These are phyloP conservation scores for Vinca minor DNA, from an alignment of 257 asterid species.

Conservation along the genomic window DNA sequence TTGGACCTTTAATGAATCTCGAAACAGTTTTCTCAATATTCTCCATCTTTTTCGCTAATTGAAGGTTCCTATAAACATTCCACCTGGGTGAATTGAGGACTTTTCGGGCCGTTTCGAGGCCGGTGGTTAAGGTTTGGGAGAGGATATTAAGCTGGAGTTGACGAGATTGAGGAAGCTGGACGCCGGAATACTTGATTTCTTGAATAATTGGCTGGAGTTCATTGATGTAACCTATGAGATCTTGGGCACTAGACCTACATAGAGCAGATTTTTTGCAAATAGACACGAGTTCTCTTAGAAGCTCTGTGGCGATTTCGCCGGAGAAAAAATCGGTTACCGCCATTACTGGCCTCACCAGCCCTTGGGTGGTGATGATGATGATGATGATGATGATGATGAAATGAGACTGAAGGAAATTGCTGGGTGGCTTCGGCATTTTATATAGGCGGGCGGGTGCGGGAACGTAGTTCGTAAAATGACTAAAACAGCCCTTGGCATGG, in stretches of 20 bases:
- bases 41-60: constrained; percentile 69
- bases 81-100: constrained; percentile 58
- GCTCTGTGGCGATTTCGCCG: constrained; percentile 86
- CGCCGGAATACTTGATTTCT: constrained; percentile 69
- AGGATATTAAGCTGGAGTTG: constrained; percentile 69
- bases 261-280: constrained; percentile 46
- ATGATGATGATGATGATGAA: neutral
- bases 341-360: constrained; percentile 43
- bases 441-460: neutral
- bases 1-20: constrained; percentile 46
- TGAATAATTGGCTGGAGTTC: constrained; percentile 63
- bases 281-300: constrained; percentile 50
- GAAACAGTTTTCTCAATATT: constrained; percentile 55
- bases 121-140: constrained; percentile 49
- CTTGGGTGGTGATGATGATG: neutral
- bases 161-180: constrained; percentile 71
- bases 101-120: constrained; percentile 55
- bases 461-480: neutral
- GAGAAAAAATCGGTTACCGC: constrained; percentile 77
- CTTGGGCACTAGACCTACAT: constrained; percentile 66
- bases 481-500: neutral
- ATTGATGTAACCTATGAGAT: constrained; percentile 40
- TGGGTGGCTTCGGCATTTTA: neutral
- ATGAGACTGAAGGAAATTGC: constrained; percentile 1
- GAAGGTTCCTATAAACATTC: constrained; percentile 63